Conservation (phyloP, 1,284 basidiomycete genomes). For the Leccinum subfulvum region DNA sequence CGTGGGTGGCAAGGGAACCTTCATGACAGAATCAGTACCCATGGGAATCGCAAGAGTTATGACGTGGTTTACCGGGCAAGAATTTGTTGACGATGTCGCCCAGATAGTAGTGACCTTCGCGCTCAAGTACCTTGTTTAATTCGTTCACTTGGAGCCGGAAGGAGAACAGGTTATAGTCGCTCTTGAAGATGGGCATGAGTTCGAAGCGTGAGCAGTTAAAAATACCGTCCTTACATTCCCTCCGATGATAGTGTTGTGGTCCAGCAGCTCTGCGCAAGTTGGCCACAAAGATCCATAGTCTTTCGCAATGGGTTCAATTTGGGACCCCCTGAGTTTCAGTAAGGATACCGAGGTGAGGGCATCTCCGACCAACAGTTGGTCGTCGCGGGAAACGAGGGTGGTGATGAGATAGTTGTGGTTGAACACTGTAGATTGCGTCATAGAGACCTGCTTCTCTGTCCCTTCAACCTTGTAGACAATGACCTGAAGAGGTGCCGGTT, state of each 20-base stretch:
- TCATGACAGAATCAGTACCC: slow-evolving; percentile 11
- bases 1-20: slow-evolving; percentile 45
- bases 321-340: slow-evolving; percentile 49
- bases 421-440: slow-evolving; percentile 59
- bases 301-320: slow-evolving; percentile 63
- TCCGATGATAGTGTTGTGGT: slow-evolving; percentile 62
- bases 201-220: background rate
- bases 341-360: slow-evolving; percentile 80
- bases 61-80: slow-evolving; percentile 48
- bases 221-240: slow-evolving; percentile 61
- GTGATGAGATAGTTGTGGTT: slow-evolving; percentile 80
- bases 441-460: slow-evolving; percentile 26
- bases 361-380: slow-evolving; percentile 70
- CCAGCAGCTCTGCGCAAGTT: slow-evolving; percentile 54
- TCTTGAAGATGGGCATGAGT: slow-evolving; percentile 45
- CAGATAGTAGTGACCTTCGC: slow-evolving; percentile 62
- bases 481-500: slow-evolving; percentile 37
- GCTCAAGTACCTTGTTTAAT: slow-evolving; percentile 47
- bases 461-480: slow-evolving; percentile 45
- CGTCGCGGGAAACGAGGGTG: slow-evolving; percentile 51
- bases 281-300: slow-evolving; percentile 82
- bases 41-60: background rate
- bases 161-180: slow-evolving; percentile 75
- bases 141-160: slow-evolving; percentile 51
- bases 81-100: slow-evolving; percentile 75